phyloP scores from a whole-genome alignment of 257 asterid genomes.

The Solanum ahanhuiri region DNA sequence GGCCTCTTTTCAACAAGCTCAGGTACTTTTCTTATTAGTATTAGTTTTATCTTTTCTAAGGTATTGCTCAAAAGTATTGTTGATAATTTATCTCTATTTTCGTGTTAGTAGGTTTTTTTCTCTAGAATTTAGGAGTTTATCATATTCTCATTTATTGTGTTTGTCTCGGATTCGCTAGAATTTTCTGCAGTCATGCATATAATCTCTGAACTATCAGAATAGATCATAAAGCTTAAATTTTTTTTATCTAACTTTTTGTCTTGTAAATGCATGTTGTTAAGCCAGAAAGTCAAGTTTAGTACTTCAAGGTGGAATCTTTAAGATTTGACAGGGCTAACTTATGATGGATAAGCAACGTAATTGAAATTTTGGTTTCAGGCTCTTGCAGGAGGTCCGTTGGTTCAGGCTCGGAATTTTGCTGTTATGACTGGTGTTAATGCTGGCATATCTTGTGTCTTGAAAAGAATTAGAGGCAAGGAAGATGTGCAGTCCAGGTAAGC shows the following conservation, averaged over 20 bases:
- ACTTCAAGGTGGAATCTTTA: not conserved
- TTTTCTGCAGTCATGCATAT: not conserved
- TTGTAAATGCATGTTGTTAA: not conserved
- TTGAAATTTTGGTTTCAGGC: conserved; percentile 34
- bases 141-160: not conserved
- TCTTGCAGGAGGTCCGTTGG: conserved; percentile 78
- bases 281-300: not conserved
- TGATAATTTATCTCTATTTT: not conserved
- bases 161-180: not conserved
- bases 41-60: not conserved
- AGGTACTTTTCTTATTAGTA: conserved; percentile 10
- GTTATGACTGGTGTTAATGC: conserved; percentile 94
- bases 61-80: not conserved
- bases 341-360: not conserved
- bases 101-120: not conserved
- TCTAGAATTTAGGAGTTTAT: not conserved
- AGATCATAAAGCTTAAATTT: not conserved
- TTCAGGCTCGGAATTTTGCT: conserved; percentile 91
- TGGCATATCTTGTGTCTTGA: conserved; percentile 85
- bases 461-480: conserved; percentile 85
- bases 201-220: not conserved
- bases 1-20: conserved; percentile 82
- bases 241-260: not conserved
- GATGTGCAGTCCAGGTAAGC: conserved; percentile 75
- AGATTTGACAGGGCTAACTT: not conserved